A percentile compares a stretch with the other conserved stretches of the same genome.
These are phyloP conservation scores for Panaeolus cyanescens DNA, from an alignment of 768 basidiomycete species.

Conservation along the genomic window DNA sequence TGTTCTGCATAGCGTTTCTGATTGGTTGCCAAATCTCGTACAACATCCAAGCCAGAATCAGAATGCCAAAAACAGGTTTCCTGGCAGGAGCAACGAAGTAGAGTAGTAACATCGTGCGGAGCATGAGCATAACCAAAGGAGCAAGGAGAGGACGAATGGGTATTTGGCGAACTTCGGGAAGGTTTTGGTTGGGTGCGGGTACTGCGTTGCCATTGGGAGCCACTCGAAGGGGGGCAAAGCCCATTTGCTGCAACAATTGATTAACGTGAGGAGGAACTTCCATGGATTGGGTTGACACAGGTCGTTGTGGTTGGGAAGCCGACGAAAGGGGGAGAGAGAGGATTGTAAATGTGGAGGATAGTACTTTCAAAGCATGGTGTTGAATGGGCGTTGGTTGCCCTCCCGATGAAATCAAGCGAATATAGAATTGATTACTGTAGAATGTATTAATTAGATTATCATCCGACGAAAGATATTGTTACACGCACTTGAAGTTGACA, in stretches of 20 bases:
- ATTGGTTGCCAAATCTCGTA: constrained; percentile 80
- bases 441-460: constrained; percentile 9
- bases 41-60: constrained; percentile 69
- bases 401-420: constrained; percentile 48
- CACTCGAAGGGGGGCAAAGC: constrained; percentile 52
- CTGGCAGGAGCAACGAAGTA: constrained; percentile 79
- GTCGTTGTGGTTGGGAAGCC: constrained; percentile 16
- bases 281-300: constrained; percentile 27
- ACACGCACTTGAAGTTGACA: constrained; percentile 40
- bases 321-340: constrained; percentile 33
- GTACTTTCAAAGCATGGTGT: constrained; percentile 62
- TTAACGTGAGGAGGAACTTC: constrained; percentile 56
- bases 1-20: constrained; percentile 43
- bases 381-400: constrained; percentile 58
- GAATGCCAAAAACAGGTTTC: constrained; percentile 67
- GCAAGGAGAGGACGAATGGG: constrained; percentile 67
- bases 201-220: constrained; percentile 34
- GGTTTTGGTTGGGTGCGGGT: constrained; percentile 26
- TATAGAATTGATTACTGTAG: constrained; percentile 52
- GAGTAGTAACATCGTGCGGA: constrained; percentile 68
- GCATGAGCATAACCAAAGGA: constrained; percentile 66
- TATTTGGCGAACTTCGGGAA: constrained; percentile 53
- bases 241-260: constrained; percentile 63
- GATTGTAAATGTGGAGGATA: constrained; percentile 58
- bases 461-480: not conserved